Conservation (phyloP, 2,329 filamentous ascomycete genomes). For the Mycosphaerella sp. region DNA sequence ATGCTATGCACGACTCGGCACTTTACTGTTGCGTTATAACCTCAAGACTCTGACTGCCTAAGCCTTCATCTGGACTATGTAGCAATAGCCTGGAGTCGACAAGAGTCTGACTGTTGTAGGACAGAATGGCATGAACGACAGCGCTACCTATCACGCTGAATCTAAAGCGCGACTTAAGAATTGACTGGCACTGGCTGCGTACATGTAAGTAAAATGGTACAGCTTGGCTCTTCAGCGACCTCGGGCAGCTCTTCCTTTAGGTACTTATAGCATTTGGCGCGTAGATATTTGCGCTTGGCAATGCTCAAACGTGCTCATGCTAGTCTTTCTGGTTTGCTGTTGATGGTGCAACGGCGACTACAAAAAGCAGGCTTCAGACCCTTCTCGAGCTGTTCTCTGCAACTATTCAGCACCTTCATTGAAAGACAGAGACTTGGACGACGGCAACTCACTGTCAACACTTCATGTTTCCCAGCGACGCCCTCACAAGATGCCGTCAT, state of each 20-base stretch:
- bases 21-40: neutral
- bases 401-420: too few species aligned
- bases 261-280: neutral
- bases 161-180: neutral
- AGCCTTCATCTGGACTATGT: neutral
- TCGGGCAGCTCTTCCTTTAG: neutral
- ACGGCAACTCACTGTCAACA: too few species aligned
- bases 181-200: neutral
- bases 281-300: neutral
- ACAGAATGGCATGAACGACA: too few species aligned
- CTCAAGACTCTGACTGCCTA: neutral
- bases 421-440: too few species aligned
- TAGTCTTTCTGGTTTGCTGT: neutral
- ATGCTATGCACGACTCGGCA: neutral
- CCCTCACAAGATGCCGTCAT: too few species aligned
- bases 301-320: conserved; percentile 8
- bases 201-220: neutral
- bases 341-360: neutral
- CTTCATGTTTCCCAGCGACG: too few species aligned
- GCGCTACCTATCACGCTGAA: too few species aligned
- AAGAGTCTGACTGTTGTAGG: too few species aligned
- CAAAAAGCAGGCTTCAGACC: neutral
- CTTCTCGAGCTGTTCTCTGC: too few species aligned
- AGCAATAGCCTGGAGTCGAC: too few species aligned
- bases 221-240: neutral